Conservation (phyloP, 345 rosid genomes). For the Pugionium cornutum region DNA sequence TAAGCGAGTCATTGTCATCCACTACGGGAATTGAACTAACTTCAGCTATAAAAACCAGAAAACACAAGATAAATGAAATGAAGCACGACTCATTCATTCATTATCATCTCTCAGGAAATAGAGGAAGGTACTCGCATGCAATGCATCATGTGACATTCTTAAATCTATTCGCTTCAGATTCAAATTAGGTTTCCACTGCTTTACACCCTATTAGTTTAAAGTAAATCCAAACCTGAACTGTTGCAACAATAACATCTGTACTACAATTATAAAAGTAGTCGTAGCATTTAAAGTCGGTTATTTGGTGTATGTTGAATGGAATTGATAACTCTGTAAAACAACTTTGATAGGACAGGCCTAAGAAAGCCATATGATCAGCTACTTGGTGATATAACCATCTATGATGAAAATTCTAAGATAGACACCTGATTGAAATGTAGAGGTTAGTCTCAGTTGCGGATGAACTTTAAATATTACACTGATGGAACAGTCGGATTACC, state of each 20-base stretch:
- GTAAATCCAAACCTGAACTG: not conserved
- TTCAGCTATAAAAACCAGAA: constrained; percentile 56
- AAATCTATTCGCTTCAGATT: constrained; percentile 13
- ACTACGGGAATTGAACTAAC: constrained; percentile 94
- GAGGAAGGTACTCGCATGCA: constrained; percentile 8
- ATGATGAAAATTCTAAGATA: not conserved
- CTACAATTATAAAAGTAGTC: constrained; percentile 2
- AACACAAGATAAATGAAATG: constrained; percentile 15
- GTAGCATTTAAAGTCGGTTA: not conserved
- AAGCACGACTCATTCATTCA: not conserved
- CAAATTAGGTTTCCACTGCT: not conserved
- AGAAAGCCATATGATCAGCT: constrained; percentile 21
- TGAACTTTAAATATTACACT: not conserved
- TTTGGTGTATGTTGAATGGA: not conserved
- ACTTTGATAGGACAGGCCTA: constrained; percentile 3
- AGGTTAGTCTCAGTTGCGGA: constrained; percentile 5
- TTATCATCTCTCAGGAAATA: not conserved
- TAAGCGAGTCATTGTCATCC: constrained; percentile 75
- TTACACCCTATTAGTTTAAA: not conserved
- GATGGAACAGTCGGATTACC: constrained; percentile 42
- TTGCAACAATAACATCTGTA: constrained; percentile 16
- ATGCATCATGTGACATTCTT: not conserved
- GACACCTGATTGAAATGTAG: constrained; percentile 3
- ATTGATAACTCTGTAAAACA: constrained; percentile 4
- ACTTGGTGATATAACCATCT: constrained; percentile 14